A percentile compares a stretch with the other conserved stretches of the same genome.
These are phyloP conservation scores for Chaetomiaceae sp. DNA, from an alignment of 2,329 filamentous ascomycete species.

Conservation along the genomic window DNA sequence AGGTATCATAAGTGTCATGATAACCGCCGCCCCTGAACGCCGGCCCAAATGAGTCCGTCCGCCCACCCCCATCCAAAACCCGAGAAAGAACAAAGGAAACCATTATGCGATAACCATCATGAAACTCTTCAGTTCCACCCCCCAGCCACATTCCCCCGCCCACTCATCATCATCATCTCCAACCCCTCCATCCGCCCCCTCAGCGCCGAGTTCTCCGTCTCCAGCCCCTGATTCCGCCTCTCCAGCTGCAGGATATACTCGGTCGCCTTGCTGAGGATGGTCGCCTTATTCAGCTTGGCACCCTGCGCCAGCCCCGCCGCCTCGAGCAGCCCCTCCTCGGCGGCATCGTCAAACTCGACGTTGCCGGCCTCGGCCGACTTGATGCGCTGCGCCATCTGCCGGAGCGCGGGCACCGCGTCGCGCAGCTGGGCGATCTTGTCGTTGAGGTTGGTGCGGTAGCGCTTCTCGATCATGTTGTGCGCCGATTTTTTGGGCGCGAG, in stretches of 20 bases:
- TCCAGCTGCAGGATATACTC: slow-evolving; percentile 37
- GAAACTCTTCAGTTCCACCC: neutral
- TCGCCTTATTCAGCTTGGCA: slow-evolving; percentile 40
- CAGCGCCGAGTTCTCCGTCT: slow-evolving; percentile 43
- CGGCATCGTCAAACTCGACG: too few relatives aligned
- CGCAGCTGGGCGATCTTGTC: slow-evolving; percentile 75
- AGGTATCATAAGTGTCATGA: too few relatives aligned
- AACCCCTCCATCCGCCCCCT: slow-evolving; percentile 34
- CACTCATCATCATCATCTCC: slow-evolving; percentile 32
- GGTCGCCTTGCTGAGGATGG: slow-evolving; percentile 38
- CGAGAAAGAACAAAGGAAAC: too few relatives aligned
- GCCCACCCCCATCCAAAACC: too few relatives aligned
- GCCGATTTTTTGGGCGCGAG: slow-evolving; percentile 63
- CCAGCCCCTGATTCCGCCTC: slow-evolving; percentile 35
- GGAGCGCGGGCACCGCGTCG: slow-evolving; percentile 59
- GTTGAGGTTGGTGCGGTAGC: slow-evolving; percentile 78
- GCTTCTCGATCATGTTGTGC: slow-evolving; percentile 82
- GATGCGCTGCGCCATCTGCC: slow-evolving; percentile 39
- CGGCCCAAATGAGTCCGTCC: too few relatives aligned
- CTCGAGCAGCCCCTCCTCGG: too few relatives aligned
- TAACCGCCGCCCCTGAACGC: too few relatives aligned
- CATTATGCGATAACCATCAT: too few relatives aligned
- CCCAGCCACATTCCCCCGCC: slow-evolving; percentile 13
- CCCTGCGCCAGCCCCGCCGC: slow-evolving; percentile 16
- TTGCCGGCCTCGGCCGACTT: slow-evolving; percentile 30